Conservation (phyloP, 2,329 filamentous ascomycete genomes). For the Fusarium anthophilum region DNA sequence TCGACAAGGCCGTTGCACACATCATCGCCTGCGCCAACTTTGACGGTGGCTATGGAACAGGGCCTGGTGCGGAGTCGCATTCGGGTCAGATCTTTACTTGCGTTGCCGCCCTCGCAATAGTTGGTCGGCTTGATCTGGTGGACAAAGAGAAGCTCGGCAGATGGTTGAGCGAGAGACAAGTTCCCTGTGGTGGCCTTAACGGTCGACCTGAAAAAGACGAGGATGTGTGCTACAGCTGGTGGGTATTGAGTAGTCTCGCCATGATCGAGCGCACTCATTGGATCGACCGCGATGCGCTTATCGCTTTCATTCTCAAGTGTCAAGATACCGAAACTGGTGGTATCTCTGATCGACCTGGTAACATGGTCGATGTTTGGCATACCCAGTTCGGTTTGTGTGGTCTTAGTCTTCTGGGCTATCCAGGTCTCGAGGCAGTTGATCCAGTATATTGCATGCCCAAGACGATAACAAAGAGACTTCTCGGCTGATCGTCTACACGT, state of each 20-base stretch:
- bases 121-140: constrained; percentile 81
- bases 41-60: constrained; percentile 91
- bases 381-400: constrained; percentile 90
- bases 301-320: constrained; percentile 83
- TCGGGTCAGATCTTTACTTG: constrained; percentile 97
- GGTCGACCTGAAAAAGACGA: constrained; percentile 94
- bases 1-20: constrained; percentile 82
- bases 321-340: constrained; percentile 89
- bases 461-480: constrained; percentile 68
- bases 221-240: constrained; percentile 99
- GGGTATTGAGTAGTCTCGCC: constrained; percentile 90
- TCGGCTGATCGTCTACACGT: constrained; percentile 49
- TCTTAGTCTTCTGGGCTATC: constrained; percentile 82
- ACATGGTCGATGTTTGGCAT: constrained; percentile 98
- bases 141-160: constrained; percentile 83
- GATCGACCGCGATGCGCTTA: constrained; percentile 86
- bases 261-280: constrained; percentile 91
- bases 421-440: constrained; percentile 82
- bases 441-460: constrained; percentile 88
- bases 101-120: constrained; percentile 86
- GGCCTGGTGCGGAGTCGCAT: constrained; percentile 92
- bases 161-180: constrained; percentile 94
- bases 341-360: constrained; percentile 87
- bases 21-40: constrained; percentile 88
- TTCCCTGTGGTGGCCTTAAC: constrained; percentile 88